phyloP scores from a whole-genome alignment of 116 monocot genomes.

The Zostera marina region DNA sequence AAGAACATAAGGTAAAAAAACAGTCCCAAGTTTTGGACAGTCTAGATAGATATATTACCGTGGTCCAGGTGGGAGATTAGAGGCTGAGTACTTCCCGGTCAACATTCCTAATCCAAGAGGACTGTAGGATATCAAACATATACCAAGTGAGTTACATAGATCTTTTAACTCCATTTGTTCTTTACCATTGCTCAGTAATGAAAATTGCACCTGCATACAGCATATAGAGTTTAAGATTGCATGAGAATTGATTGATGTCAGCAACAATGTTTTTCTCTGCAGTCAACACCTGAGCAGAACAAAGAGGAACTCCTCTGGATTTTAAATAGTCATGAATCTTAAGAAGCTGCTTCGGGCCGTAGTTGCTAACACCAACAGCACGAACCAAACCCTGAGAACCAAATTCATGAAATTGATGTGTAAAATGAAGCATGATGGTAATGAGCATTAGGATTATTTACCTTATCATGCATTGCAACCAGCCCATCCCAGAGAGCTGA shows the following conservation, averaged over 20 bases:
- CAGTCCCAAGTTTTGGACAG: too few species aligned
- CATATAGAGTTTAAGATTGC: constrained; percentile 1
- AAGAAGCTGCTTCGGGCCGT: constrained; percentile 85
- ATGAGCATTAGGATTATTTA: constrained; percentile 14
- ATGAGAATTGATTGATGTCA: neutral
- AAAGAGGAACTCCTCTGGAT: constrained; percentile 74
- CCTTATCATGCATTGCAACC: constrained; percentile 96
- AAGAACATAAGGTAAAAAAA: neutral
- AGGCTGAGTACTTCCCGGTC: constrained; percentile 71
- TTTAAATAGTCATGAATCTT: constrained; percentile 77
- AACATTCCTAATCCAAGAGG: constrained; percentile 96
- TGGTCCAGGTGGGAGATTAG: constrained; percentile 71
- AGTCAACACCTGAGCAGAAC: constrained; percentile 74
- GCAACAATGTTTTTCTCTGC: too few species aligned
- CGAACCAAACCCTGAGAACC: constrained; percentile 70
- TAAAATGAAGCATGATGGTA: neutral
- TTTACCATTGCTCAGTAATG: constrained; percentile 68
- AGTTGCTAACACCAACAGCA: constrained; percentile 99
- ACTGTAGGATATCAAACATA: constrained; percentile 82
- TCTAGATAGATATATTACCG: constrained; percentile 22
- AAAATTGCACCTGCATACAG: constrained; percentile 74
- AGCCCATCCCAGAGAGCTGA: constrained; percentile 90
- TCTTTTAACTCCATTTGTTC: constrained; percentile 80
- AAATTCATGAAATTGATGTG: neutral
- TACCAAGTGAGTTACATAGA: constrained; percentile 76